These are phyloP conservation scores for Solanum pimpinellifolium DNA, from an alignment of 257 asterid species.

Conservation along the genomic window DNA sequence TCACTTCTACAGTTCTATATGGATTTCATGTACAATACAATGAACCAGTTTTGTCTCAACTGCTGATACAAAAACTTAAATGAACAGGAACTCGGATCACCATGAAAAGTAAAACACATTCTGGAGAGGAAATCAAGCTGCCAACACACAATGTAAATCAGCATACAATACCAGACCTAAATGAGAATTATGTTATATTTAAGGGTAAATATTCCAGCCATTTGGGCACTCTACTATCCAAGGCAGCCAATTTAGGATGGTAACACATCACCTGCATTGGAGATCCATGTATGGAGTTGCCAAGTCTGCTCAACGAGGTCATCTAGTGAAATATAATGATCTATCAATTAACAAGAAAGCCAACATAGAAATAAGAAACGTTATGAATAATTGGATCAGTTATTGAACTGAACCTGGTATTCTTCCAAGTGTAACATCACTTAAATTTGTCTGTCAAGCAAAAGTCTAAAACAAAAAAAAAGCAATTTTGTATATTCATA, in stretches of 20 bases:
- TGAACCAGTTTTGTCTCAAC: slow-evolving; percentile 4
- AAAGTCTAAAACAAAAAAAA: background rate
- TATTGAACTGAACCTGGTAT: slow-evolving; percentile 5
- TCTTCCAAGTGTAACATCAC: background rate
- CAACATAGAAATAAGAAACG: slow-evolving; percentile 37
- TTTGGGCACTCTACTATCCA: background rate
- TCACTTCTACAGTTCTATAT: background rate
- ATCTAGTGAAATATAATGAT: slow-evolving; percentile 58
- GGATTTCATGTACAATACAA: slow-evolving; percentile 1
- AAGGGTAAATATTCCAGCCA: slow-evolving; percentile 4
- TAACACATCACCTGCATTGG: slow-evolving; percentile 51
- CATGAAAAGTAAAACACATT: slow-evolving; percentile 2
- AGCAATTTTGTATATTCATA: background rate
- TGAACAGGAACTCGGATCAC: slow-evolving; percentile 3
- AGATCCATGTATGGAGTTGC: slow-evolving; percentile 49
- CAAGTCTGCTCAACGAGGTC: slow-evolving; percentile 77
- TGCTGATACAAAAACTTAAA: slow-evolving; percentile 1
- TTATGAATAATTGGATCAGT: slow-evolving; percentile 1
- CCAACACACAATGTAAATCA: slow-evolving; percentile 22
- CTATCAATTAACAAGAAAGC: slow-evolving; percentile 73
- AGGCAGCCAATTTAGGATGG: slow-evolving; percentile 9
- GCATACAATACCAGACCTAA: slow-evolving; percentile 7
- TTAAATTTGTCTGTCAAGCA: background rate
- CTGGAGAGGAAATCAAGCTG: slow-evolving; percentile 30
- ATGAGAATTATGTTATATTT: background rate